Evolutionary conservation across 441 rosid genomes (phyloP).

Genomic region (Syzygium malaccense): DNA sequence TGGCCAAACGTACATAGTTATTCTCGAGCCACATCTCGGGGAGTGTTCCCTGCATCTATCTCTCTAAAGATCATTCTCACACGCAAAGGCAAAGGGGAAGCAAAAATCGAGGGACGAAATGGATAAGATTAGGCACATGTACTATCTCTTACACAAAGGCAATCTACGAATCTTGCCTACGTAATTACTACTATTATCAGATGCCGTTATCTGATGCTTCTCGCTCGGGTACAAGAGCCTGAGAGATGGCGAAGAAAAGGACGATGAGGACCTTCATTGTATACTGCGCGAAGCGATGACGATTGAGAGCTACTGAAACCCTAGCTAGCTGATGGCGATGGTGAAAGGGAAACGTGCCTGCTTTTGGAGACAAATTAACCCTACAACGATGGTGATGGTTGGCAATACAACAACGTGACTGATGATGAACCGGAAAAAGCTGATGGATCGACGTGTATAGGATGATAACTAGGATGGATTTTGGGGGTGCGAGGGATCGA

Average conservation of each 20-base stretch:
- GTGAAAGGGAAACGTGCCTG: not conserved
- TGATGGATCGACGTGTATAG: not conserved
- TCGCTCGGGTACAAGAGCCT: not conserved
- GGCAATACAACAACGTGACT: not conserved
- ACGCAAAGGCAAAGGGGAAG: not conserved
- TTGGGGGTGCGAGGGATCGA: not conserved
- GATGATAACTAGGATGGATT: slow-evolving; percentile 1
- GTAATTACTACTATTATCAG: not conserved
- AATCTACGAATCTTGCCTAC: not conserved
- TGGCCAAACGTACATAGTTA: not conserved
- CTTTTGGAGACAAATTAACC: slow-evolving; percentile 18
- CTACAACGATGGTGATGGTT: slow-evolving; percentile 11
- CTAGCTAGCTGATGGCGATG: not conserved
- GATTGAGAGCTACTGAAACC: not conserved
- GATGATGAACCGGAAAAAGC: not conserved
- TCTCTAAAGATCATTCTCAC: not conserved
- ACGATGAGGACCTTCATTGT: not conserved
- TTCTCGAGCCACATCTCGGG: not conserved
- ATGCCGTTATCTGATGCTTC: not conserved
- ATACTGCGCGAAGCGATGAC: not conserved
- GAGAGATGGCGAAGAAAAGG: not conserved
- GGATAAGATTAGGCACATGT: not conserved
- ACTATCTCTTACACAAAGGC: not conserved
- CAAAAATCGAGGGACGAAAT: not conserved
- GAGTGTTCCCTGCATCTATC: not conserved